Evolutionary conservation across 140 eudicot species (phyloP).

Genomic region (Oenanthe javanica): DNA sequence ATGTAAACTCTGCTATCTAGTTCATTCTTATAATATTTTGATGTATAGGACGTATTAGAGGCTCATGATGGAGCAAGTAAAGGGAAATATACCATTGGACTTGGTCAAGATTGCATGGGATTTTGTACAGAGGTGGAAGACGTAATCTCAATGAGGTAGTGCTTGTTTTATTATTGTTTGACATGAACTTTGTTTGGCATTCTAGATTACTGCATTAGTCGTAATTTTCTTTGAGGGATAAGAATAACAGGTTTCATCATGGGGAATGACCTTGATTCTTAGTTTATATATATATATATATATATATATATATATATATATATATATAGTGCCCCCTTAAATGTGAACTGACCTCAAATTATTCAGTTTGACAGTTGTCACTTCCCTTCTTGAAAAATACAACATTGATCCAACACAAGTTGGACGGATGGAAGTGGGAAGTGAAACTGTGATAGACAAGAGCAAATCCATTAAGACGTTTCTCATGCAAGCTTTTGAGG

Average conservation of each 20-base stretch:
- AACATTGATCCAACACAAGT: conserved; percentile 75
- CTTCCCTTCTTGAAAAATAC: conserved; percentile 84
- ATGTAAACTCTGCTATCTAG: no score
- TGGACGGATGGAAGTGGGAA: conserved; percentile 98
- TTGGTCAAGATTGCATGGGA: conserved; percentile 99
- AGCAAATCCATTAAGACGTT: conserved; percentile 97
- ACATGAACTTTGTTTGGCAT: not conserved
- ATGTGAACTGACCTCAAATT: not conserved
- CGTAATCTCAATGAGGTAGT: conserved; percentile 95
- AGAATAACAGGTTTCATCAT: not conserved
- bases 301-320: no score
- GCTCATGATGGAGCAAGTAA: conserved; percentile 94
- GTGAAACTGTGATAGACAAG: conserved; percentile 95
- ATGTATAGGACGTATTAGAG: conserved; percentile 62
- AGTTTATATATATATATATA: not conserved
- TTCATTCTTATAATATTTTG: no score
- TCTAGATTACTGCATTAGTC: not conserved
- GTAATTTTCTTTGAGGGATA: not conserved
- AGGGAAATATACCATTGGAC: conserved; percentile 96
- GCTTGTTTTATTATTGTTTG: not conserved
- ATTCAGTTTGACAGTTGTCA: conserved; percentile 90
- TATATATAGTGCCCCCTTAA: not conserved
- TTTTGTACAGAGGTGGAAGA: conserved; percentile 99
- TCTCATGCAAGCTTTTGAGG: conserved; percentile 90
- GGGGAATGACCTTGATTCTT: not conserved